Evolutionary conservation across 2,329 filamentous ascomycete genomes (phyloP).

Genomic region (Exophiala oligosperma): DNA sequence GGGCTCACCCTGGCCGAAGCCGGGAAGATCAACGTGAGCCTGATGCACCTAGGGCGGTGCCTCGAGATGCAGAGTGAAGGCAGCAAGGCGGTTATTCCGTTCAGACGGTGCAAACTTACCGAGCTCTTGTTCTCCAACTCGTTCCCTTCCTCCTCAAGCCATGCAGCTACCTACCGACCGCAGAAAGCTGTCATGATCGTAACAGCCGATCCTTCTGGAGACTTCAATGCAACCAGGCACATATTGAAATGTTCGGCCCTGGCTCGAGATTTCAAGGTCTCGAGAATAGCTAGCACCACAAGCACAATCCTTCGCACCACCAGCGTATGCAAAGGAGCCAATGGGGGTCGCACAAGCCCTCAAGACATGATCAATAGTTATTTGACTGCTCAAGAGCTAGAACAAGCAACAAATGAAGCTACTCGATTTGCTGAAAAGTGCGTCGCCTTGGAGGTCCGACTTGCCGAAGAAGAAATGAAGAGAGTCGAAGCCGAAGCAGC

Average conservation of each 20-base stretch:
- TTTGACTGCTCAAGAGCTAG: constrained; percentile 66
- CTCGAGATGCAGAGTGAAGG: constrained; percentile 87
- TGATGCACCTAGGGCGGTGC: constrained; percentile 98
- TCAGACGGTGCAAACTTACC: constrained; percentile 81
- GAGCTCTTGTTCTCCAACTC: constrained; percentile 87
- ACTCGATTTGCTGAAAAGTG: constrained; percentile 75
- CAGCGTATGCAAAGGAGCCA: constrained; percentile 12
- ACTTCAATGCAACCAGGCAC: constrained; percentile 95
- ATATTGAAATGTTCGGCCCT: constrained; percentile 93
- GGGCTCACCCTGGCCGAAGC: constrained; percentile 91
- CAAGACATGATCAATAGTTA: constrained; percentile 49
- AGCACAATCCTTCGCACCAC: constrained; percentile 59
- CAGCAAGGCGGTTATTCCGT: constrained; percentile 75
- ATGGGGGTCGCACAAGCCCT: constrained; percentile 48
- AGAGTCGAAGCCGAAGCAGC: constrained; percentile 70
- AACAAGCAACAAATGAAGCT: constrained; percentile 78
- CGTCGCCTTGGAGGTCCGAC: constrained; percentile 68
- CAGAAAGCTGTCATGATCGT: constrained; percentile 96
- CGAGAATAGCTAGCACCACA: constrained; percentile 79
- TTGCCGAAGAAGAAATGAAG: constrained; percentile 69
- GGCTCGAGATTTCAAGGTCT: constrained; percentile 88
- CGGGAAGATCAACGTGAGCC: constrained; percentile 95
- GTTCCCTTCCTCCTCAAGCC: constrained; percentile 66
- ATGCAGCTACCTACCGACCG: constrained; percentile 52
- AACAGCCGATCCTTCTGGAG: constrained; percentile 86